Percentiles rank a stretch among this genome's conserved stretches.
These are phyloP conservation scores for Penicillium chermesinum DNA, from an alignment of 495 filamentous ascomycete genomes.

Conservation along the genomic window DNA sequence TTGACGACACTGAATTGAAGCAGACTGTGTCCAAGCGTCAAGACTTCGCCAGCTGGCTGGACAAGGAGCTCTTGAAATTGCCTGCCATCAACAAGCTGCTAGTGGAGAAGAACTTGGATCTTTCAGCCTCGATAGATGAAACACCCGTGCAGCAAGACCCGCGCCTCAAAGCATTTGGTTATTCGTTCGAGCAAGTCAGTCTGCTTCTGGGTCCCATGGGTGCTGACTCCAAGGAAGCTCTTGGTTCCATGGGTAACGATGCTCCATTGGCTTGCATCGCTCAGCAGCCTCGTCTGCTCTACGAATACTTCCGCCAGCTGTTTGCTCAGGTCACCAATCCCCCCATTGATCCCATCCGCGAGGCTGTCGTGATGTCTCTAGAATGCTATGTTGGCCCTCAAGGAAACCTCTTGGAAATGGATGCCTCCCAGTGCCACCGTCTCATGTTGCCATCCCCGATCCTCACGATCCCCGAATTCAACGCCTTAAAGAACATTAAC, in stretches of 20 bases:
- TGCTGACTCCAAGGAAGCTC: conserved; percentile 97
- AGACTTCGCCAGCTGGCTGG: conserved; percentile 85
- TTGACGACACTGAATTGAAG: conserved; percentile 94
- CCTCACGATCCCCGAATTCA: conserved; percentile 88
- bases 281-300: conserved; percentile 81
- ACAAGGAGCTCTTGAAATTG: conserved; percentile 77
- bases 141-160: conserved; percentile 79
- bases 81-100: conserved; percentile 67
- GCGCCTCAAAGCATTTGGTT: conserved; percentile 83
- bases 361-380: conserved; percentile 98
- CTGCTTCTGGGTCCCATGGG: conserved; percentile 95
- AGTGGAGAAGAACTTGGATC: conserved; percentile 52
- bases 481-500: conserved; percentile 76
- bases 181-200: conserved; percentile 95
- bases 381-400: conserved; percentile 98
- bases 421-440: conserved; percentile 80
- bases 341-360: conserved; percentile 96
- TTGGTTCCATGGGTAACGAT: conserved; percentile 99
- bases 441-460: conserved; percentile 87
- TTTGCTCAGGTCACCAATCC: conserved; percentile 99
- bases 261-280: conserved; percentile 90
- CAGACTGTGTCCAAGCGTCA: conserved; percentile 75
- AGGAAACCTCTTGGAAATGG: conserved; percentile 95
- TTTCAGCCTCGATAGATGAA: conserved; percentile 62
- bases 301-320: conserved; percentile 97